Conservation (phyloP, 1,284 basidiomycete genomes). For the Ceratobasidium theobromae region DNA sequence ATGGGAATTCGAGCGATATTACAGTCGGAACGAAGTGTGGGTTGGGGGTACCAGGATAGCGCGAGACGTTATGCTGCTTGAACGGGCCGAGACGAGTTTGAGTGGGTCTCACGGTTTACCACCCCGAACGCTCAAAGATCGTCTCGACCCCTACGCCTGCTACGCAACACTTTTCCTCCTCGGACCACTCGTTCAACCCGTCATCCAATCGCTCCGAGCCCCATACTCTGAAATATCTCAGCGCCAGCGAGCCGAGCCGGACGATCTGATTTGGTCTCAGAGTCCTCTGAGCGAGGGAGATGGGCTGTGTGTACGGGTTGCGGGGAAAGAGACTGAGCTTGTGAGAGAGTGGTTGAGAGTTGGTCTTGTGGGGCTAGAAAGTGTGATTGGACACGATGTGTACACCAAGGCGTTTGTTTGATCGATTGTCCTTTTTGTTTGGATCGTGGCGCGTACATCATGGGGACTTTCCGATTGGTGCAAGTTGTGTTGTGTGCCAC, state of each 20-base stretch:
- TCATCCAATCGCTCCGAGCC: conserved; percentile 51
- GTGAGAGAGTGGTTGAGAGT: conserved; percentile 69
- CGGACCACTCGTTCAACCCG: conserved; percentile 57
- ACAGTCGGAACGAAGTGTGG: conserved; percentile 83
- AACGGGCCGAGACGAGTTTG: conserved; percentile 46
- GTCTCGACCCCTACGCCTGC: conserved; percentile 75
- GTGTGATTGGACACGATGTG: conserved; percentile 61
- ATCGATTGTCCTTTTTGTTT: neutral
- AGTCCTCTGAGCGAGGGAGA: conserved; percentile 47
- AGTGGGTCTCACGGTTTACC: conserved; percentile 42
- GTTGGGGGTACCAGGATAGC: conserved; percentile 63
- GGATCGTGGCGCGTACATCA: conserved; percentile 47
- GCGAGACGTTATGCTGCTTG: conserved; percentile 75
- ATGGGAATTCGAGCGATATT: conserved; percentile 86
- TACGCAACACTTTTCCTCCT: conserved; percentile 80
- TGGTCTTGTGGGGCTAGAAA: conserved; percentile 54
- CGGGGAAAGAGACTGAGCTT: conserved; percentile 68
- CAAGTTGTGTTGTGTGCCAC: neutral
- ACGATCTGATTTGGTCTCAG: conserved; percentile 76
- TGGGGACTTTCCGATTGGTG: conserved; percentile 50
- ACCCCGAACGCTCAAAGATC: conserved; percentile 56
- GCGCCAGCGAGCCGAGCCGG: conserved; percentile 56
- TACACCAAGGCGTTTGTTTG: conserved; percentile 60
- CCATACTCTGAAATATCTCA: conserved; percentile 62
- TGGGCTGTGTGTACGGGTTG: conserved; percentile 67